Conservation (phyloP, 805 yeast species). For the Pichia thaimueangensis region DNA sequence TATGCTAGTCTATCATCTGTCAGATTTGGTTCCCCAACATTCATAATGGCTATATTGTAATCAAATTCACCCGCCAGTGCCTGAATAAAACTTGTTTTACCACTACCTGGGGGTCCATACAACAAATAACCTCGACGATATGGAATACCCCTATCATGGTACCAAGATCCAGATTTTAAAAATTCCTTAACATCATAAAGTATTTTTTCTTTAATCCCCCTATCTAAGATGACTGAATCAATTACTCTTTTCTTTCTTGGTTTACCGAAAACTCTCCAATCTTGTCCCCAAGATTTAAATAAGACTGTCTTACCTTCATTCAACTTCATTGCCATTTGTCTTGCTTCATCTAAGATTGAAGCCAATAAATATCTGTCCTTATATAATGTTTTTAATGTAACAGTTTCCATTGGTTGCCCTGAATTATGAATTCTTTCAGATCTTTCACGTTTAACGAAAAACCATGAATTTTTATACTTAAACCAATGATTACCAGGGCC, state of each 20-base stretch:
- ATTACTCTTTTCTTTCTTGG: conserved; percentile 82
- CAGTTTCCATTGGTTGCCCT: conserved; percentile 94
- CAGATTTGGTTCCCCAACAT: conserved; percentile 81
- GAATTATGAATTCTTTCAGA: conserved; percentile 83
- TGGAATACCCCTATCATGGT: conserved; percentile 93
- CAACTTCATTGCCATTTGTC: conserved; percentile 67
- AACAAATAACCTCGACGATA: conserved; percentile 90
- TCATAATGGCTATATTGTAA: conserved; percentile 89
- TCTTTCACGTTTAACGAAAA: conserved; percentile 84
- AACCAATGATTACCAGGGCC: conserved; percentile 96
- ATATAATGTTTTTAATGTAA: conserved; percentile 85
- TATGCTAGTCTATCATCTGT: conserved; percentile 95
- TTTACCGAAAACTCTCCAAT: conserved; percentile 97
- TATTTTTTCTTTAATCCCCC: conserved; percentile 61
- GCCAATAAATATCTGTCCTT: conserved; percentile 67
- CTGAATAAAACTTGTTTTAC: conserved; percentile 92
- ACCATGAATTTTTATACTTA: conserved; percentile 77
- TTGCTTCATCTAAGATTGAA: conserved; percentile 72
- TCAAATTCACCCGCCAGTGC: conserved; percentile 96
- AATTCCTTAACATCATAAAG: conserved; percentile 75
- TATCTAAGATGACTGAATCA: conserved; percentile 81
- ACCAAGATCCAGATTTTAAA: conserved; percentile 78
- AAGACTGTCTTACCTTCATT: conserved; percentile 92
- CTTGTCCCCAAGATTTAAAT: conserved; percentile 95
- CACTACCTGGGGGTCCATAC: conserved; percentile 97